Conservation (phyloP, 129 eudicot genomes). For the Helianthus tuberosus region DNA sequence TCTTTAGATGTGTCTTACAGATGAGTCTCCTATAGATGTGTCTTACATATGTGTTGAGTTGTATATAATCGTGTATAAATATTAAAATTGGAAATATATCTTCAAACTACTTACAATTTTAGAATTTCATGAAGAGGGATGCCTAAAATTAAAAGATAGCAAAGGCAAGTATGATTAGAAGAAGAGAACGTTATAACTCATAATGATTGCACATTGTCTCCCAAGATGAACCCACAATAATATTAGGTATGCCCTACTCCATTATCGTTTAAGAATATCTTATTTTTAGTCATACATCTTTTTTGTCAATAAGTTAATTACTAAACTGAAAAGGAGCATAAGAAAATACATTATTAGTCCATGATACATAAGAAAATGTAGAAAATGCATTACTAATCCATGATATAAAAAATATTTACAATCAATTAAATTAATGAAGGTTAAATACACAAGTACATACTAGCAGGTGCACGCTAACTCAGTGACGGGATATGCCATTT, state of each 20-base stretch:
- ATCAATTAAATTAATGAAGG: too few species aligned
- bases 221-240: constrained; percentile 35
- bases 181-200: constrained; percentile 35
- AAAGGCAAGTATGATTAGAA: constrained; percentile 34
- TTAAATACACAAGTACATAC: too few species aligned
- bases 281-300: background rate
- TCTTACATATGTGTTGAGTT: background rate
- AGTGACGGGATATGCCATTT: too few species aligned
- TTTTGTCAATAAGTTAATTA: too few species aligned
- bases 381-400: too few species aligned
- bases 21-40: too few species aligned
- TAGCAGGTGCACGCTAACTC: too few species aligned
- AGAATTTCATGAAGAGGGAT: constrained; percentile 18
- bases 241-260: constrained; percentile 5
- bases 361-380: too few species aligned
- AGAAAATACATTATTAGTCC: too few species aligned
- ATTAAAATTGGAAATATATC: background rate
- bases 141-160: constrained; percentile 23
- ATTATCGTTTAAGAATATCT: background rate
- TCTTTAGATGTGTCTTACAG: too few species aligned
- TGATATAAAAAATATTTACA: too few species aligned
- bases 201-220: constrained; percentile 33
- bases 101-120: background rate
- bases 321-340: too few species aligned
- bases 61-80: background rate